Evolutionary conservation across 192 early-diverging fungal species (phyloP).

Genomic region (Backusella westeae): DNA sequence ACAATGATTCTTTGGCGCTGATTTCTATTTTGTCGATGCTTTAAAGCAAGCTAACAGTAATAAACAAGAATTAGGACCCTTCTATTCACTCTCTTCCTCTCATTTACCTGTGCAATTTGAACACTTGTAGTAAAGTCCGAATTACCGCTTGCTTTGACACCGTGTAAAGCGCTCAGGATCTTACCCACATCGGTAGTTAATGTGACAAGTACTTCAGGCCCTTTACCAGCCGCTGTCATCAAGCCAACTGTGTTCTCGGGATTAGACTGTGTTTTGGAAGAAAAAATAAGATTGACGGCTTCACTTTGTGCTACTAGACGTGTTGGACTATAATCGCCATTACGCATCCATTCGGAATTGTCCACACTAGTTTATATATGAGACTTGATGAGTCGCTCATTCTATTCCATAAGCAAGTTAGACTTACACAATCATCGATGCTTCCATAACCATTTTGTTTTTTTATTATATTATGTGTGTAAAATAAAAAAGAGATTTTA

Average conservation of each 20-base stretch:
- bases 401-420: not conserved
- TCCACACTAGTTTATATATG: constrained; percentile 57
- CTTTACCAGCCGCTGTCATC: constrained; percentile 94
- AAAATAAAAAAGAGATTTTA: not conserved
- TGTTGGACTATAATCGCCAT: constrained; percentile 95
- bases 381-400: not conserved
- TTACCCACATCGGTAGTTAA: constrained; percentile 89
- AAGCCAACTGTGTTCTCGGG: constrained; percentile 96
- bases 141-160: constrained; percentile 69
- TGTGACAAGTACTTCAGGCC: constrained; percentile 91
- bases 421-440: constrained; percentile 83
- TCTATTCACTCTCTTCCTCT: not conserved
- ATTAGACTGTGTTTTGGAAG: constrained; percentile 86
- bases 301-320: constrained; percentile 93
- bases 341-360: constrained; percentile 99
- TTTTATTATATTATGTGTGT: not conserved
- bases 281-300: constrained; percentile 88
- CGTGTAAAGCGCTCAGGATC: constrained; percentile 83
- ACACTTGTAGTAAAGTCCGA: constrained; percentile 80
- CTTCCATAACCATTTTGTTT: constrained; percentile 82
- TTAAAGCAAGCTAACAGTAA: constrained; percentile 72
- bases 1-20: constrained; percentile 93
- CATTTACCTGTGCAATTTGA: constrained; percentile 89
- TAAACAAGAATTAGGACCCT: not conserved
- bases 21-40: constrained; percentile 96